Conservation (phyloP, 148 eudicot species). For the Rhododendron simsii region DNA sequence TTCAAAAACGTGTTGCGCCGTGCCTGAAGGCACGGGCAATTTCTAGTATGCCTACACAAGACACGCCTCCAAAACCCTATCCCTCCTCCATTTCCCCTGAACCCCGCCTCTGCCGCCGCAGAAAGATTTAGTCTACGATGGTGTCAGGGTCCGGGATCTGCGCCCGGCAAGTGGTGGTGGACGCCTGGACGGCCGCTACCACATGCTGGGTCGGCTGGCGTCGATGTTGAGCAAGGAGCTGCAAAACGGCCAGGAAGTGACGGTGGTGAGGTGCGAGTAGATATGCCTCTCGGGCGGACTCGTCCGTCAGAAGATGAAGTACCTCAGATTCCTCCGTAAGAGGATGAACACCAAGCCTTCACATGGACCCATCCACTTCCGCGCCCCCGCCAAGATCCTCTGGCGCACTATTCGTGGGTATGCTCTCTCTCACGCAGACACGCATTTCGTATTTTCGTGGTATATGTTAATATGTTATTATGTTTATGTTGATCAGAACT, state of each 20-base stretch:
- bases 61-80: not conserved
- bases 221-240: slow-evolving; percentile 37
- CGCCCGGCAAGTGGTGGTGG: slow-evolving; percentile 32
- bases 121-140: slow-evolving; percentile 9
- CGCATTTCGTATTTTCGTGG: too few species aligned
- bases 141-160: slow-evolving; percentile 38
- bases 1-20: too few species aligned
- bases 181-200: slow-evolving; percentile 41
- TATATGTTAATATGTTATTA: not conserved
- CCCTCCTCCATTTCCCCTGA: not conserved
- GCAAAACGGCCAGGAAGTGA: slow-evolving; percentile 33
- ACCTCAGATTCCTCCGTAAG: slow-evolving; percentile 37
- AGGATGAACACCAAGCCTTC: slow-evolving; percentile 48
- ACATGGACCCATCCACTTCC: slow-evolving; percentile 45
- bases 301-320: slow-evolving; percentile 47
- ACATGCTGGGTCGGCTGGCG: slow-evolving; percentile 41
- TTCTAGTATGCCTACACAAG: not conserved
- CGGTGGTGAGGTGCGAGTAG: slow-evolving; percentile 42
- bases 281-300: slow-evolving; percentile 42
- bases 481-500: not conserved
- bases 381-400: slow-evolving; percentile 39
- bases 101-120: not conserved
- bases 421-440: not conserved
- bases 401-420: slow-evolving; percentile 48
- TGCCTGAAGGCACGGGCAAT: too few species aligned